Evolutionary conservation across 352 stramenopile genomes (phyloP), one percentile per base, ranked within the genome.

Genomic region (Thraustotheca clavata): DNA sequence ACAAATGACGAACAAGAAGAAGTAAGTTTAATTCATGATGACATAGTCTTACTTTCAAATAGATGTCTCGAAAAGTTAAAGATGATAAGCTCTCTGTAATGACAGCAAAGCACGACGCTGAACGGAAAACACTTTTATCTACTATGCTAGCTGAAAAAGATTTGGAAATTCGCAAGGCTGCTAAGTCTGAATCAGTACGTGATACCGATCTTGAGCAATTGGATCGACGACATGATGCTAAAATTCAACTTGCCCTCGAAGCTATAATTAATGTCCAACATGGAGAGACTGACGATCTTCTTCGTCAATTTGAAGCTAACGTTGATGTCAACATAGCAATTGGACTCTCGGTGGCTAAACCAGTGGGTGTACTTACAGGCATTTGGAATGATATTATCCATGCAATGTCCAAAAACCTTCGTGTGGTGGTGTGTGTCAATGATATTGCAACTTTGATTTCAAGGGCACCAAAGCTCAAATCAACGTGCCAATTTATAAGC

Each of bases 1-100:
- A 69, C 77, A 0, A 52, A 88, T 0, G 77, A 87, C 35, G 80
- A 91, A 2, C 83, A 91, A 47, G 80, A 88, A 26, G 68, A 79
- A 8, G 46, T 91, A 20, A 18, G 38, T 16, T 24, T 34, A 7
- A 16, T 0, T 20, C 5, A 34, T 3, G 27, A 35, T 32, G n/a
- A 29, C 24, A 5, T 4, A 55, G n/a, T 18, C 16, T 2, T 32
- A 54, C 38, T 9, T 2, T 2, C 22, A 8, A 41, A 36, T 54
- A 65, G 57, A 20, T 65, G 6, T 77, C 79, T 3, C 83, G 71
- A 0, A 67, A 70, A 2, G 79, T 91, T 3, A 76, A 76, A 14
- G 77, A 91, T 35, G 83, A 91, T 59, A 72, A 76, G 0, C 43
- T 91, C 11, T 46, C 88, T 3, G 77, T 75, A 11, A 35, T 90